Evolutionary conservation across 495 filamentous ascomycete genomes (phyloP).

Genomic region (Trichoderma gamsii): DNA sequence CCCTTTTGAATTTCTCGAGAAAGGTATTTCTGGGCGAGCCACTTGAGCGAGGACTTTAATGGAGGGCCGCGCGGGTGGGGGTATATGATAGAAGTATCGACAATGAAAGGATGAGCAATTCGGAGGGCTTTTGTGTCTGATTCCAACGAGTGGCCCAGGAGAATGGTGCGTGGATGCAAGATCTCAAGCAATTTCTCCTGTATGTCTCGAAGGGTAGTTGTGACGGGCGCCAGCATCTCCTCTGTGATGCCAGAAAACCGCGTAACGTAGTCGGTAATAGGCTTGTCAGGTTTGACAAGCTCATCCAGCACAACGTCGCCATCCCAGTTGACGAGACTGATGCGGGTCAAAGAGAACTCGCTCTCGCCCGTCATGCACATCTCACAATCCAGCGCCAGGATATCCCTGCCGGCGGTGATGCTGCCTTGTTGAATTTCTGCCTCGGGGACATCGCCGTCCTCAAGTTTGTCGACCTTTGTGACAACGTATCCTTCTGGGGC

Average conservation of each 20-base stretch:
- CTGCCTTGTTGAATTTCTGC: conserved; percentile 70
- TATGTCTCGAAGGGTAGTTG: conserved; percentile 77
- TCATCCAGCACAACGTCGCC: conserved; percentile 77
- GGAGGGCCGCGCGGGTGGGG: conserved; percentile 48
- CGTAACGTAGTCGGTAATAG: conserved; percentile 86
- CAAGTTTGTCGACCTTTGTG: conserved; percentile 57
- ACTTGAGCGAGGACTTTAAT: conserved; percentile 72
- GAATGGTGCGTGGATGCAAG: conserved; percentile 66
- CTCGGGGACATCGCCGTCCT: conserved; percentile 61
- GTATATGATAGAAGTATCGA: conserved; percentile 83
- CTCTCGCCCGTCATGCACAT: conserved; percentile 82
- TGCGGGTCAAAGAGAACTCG: conserved; percentile 74
- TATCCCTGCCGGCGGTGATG: conserved; percentile 73
- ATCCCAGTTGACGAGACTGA: conserved; percentile 83
- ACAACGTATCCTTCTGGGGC: conserved; percentile 76
- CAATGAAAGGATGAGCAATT: conserved; percentile 83
- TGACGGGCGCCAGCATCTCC: conserved; percentile 69
- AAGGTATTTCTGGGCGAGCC: conserved; percentile 72
- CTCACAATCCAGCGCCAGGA: conserved; percentile 87
- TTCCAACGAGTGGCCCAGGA: conserved; percentile 88
- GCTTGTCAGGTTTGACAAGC: conserved; percentile 80
- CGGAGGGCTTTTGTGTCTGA: conserved; percentile 79
- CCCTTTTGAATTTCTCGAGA: conserved; percentile 80
- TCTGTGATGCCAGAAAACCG: conserved; percentile 85
- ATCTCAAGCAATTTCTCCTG: conserved; percentile 68